phyloP scores from a whole-genome alignment of 2,329 filamentous ascomycete genomes.

The Calonectria hawksworthii region DNA sequence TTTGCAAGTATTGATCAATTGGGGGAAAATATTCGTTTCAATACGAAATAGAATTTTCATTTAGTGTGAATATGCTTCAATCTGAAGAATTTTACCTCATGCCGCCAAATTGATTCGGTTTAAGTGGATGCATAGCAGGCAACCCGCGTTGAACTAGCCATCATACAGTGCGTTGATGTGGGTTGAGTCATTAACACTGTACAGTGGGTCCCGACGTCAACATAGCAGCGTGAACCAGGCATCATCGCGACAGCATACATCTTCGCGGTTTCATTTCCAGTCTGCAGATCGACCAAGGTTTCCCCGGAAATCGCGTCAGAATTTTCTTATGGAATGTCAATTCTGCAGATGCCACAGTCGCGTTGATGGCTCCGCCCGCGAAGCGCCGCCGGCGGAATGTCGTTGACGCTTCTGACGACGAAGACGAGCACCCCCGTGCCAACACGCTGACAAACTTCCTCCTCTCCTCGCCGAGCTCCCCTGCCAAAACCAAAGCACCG shows the following conservation, averaged over 20 bases:
- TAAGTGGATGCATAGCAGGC: conserved; percentile 17
- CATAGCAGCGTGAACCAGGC: conserved; percentile 35
- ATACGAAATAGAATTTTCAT: background rate
- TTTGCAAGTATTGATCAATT: background rate
- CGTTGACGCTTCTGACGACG: conserved; percentile 64
- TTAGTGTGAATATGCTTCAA: background rate
- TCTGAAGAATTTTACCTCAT: background rate
- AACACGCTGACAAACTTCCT: conserved; percentile 68
- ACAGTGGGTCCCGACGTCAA: conserved; percentile 35
- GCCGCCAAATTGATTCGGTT: background rate
- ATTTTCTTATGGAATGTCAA: conserved; percentile 39
- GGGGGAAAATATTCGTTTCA: background rate
- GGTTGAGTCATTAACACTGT: conserved; percentile 27
- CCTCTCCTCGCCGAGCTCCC: conserved; percentile 64
- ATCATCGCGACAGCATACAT: conserved; percentile 30
- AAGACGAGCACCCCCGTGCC: conserved; percentile 59
- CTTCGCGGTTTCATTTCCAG: conserved; percentile 6
- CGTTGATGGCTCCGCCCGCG: conserved; percentile 69
- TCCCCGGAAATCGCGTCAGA: conserved; percentile 17
- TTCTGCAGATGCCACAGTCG: conserved; percentile 47
- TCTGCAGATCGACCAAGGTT: background rate
- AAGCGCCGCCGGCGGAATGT: conserved; percentile 72
- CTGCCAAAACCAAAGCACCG: conserved; percentile 49
- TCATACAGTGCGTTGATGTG: conserved; percentile 3
- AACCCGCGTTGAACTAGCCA: background rate